Evolutionary conservation across 805 yeast genomes (phyloP), one percentile per base, ranked within the genome.

Genomic region (Clavispora phyllophila): DNA sequence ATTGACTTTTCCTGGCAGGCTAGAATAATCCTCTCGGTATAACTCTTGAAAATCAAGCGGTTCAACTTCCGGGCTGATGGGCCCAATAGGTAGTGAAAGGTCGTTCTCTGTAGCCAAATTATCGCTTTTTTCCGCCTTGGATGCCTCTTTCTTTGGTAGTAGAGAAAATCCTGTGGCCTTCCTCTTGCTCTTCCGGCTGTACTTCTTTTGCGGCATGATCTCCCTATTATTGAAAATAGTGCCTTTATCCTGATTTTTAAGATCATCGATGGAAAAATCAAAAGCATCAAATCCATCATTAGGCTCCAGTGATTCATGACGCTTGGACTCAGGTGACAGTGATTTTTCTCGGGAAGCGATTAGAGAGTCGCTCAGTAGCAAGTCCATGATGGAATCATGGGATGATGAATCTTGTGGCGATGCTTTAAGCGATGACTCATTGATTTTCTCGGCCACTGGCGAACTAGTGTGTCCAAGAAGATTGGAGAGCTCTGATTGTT

Each of bases 231-330:
- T 27, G 32, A 47, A 47, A 5, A 47, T 47, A 15, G 50, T 47
- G 5, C 41, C 46, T 6, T 28, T 19, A 17, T 47, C 46, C 12
- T 42, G 37, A 25, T 25, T 37, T 24, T 47, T 42, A 9, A 51
- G 41, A 18, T 51, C 54, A 9, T 51, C 55, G 8, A 51, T 49
- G 10, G 54, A 49, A 20, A 51, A 45, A 24, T 51, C 55, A 17
- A 49, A 45, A 4, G 39, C 45, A 20, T 51, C 50, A 15, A 37
- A 37, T 14, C 19, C 40, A 17, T 29, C 9, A 4, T 29, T 13
- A 7, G 10, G 20, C 3, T 29, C 33, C 20, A 29, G 33, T 29
- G 9, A 8, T 15, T 9, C 20, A 5, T 15, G 20, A 9, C 20
- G 19, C n/a, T 29, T 29, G 7, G 12, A 9, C 1, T 4, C 6